phyloP scores from a whole-genome alignment of 345 rosid genomes.

The Turritis glabra region DNA sequence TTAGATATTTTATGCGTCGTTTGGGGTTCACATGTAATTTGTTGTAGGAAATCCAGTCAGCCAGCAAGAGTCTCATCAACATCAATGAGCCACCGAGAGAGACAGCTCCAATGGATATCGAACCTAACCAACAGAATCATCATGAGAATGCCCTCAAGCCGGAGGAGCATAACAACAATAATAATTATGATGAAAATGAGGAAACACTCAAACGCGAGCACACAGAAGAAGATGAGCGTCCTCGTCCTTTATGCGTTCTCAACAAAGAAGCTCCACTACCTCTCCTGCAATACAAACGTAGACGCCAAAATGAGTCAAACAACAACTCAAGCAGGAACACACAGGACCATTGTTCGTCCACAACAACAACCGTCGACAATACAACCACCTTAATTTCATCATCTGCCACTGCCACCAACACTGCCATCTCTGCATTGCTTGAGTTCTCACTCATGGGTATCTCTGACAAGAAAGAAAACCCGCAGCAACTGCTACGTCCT shows the following conservation, averaged over 20 bases:
- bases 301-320: slow-evolving; percentile 55
- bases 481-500: not conserved
- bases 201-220: slow-evolving; percentile 35
- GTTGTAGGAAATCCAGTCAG: slow-evolving; percentile 47
- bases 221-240: slow-evolving; percentile 44
- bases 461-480: slow-evolving; percentile 26
- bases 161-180: slow-evolving; percentile 20
- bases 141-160: not conserved
- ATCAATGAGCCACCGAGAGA: slow-evolving; percentile 42
- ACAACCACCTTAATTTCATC: slow-evolving; percentile 40
- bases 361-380: slow-evolving; percentile 59
- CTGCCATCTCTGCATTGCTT: slow-evolving; percentile 71
- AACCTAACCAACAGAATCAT: slow-evolving; percentile 24
- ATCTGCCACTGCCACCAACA: slow-evolving; percentile 50
- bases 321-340: slow-evolving; percentile 57
- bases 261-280: slow-evolving; percentile 66
- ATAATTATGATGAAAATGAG: not conserved
- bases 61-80: slow-evolving; percentile 35
- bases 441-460: slow-evolving; percentile 58
- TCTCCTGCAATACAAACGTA: slow-evolving; percentile 72
- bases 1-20: not conserved
- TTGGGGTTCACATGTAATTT: not conserved
- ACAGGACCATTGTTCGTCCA: slow-evolving; percentile 62
- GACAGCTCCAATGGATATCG: slow-evolving; percentile 26
- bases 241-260: slow-evolving; percentile 50